Base-by-base conservation (phyloP, 148 eudicot species). In the Camellia japonica region DNA sequence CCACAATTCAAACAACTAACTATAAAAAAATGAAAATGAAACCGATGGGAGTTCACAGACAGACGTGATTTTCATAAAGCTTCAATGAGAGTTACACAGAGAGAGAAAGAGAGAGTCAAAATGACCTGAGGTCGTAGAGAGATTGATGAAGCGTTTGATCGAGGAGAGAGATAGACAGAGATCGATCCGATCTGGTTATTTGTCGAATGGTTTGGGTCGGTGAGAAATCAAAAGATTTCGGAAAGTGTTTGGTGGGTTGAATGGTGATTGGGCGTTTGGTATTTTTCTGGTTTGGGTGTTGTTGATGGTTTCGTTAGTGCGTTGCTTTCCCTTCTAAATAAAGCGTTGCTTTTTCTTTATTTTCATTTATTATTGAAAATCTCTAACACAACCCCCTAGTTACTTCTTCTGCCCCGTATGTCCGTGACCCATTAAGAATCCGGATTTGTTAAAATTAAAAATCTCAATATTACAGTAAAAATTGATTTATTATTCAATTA, bases 121-220 rank as follows among this genome's bases (percentile, higher is more conserved):
- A 71, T 72, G 30, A 80, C 71, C 69, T 49, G 71, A 55, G 72
- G 23, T 38, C 23, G n/a, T 7, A 30, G 65, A 30, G 65, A 66
- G 73, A 78, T 78, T 16, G 73, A 52, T 30, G 61, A 3, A 72
- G 14, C 70, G 7, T 66, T 3, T 2, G 69, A 6, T 30, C 63
- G 71, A 9, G n/a, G 49, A 49, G 49, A 71, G 76, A 62, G 10
- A 1, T 4, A 5, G 47, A 42, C 9, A 72, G 63, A 79, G 59
- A 11, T 42, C 66, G 80, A 78, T 80, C 82, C 54, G 82, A 74
- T 80, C 82, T 74, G 64, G 49, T 30, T 68, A 13, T 20, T 13
- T 41, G 47, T 30, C 2, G 38, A 30, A 30, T 16, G 6, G 20
- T 43, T 19, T 12, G 77, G 2, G 10, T 62, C 12, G 42, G 55